Conservation (phyloP, 176 grass and related monocot genomes). For the Lolium perenne region DNA sequence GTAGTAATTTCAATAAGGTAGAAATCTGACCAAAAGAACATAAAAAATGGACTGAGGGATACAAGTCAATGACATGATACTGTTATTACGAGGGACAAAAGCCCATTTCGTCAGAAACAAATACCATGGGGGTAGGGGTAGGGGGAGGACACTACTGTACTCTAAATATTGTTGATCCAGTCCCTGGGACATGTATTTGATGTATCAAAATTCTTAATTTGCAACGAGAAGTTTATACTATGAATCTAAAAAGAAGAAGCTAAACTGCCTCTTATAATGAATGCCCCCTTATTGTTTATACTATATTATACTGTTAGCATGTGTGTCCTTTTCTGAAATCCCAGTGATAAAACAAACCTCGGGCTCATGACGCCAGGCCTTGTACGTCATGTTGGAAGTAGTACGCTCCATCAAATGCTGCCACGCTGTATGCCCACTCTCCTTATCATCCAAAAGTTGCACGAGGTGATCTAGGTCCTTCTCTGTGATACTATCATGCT, state of each 20-base stretch:
- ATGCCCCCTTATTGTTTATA: neutral
- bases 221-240: conserved; percentile 5
- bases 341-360: conserved; percentile 60
- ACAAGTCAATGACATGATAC: conserved; percentile 15
- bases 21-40: neutral
- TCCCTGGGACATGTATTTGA: conserved; percentile 15
- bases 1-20: neutral
- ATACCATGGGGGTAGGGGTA: neutral
- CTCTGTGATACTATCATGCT: conserved; percentile 66
- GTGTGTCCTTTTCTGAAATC: neutral
- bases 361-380: conserved; percentile 90
- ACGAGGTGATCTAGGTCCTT: conserved; percentile 86
- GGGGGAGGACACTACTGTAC: neutral
- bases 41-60: neutral
- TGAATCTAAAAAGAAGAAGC: conserved; percentile 4
- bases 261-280: neutral
- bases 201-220: conserved; percentile 3
- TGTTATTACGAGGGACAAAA: conserved; percentile 9
- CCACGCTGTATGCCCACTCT: conserved; percentile 72
- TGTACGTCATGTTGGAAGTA: conserved; percentile 93
- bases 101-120: neutral
- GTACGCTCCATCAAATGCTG: conserved; percentile 90
- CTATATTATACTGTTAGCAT: conserved; percentile 6
- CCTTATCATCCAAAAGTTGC: conserved; percentile 83
- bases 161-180: neutral